phyloP scores from a whole-genome alignment of 768 basidiomycete species.

The Gautieria morchelliformis region DNA sequence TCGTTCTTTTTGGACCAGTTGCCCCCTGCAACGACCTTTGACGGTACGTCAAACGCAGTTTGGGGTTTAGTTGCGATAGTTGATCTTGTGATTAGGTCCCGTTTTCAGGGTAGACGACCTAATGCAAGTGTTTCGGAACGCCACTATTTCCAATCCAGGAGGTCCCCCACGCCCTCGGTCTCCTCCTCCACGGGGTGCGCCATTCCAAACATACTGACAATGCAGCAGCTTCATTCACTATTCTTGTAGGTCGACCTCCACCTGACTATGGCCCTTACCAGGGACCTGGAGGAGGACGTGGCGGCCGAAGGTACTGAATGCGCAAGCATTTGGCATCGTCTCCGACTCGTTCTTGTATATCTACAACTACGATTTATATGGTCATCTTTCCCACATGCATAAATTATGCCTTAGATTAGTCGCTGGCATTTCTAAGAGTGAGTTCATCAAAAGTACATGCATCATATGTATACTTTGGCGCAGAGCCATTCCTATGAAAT shows the following conservation, averaged over 20 bases:
- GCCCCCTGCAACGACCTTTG: conserved; percentile 64
- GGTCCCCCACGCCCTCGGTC: conserved; percentile 35
- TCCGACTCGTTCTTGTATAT: not conserved
- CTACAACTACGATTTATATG: not conserved
- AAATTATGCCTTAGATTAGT: too few relatives aligned
- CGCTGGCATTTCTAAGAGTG: too few relatives aligned
- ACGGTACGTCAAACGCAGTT: conserved; percentile 48
- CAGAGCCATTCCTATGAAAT: too few relatives aligned
- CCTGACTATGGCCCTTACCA: conserved; percentile 84
- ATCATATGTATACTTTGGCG: too few relatives aligned
- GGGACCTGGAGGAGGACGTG: conserved; percentile 47
- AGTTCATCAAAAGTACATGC: too few relatives aligned
- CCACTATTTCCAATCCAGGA: conserved; percentile 53
- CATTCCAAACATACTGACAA: not conserved
- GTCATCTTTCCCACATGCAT: not conserved
- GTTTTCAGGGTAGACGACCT: conserved; percentile 86
- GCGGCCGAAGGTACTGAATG: conserved; percentile 21
- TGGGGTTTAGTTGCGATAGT: conserved; percentile 5
- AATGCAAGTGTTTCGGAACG: conserved; percentile 74
- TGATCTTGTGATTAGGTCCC: conserved; percentile 46
- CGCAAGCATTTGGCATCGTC: not conserved
- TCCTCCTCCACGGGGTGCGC: conserved; percentile 37
- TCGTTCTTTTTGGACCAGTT: conserved; percentile 81
- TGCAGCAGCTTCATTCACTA: not conserved
- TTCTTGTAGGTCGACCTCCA: conserved; percentile 55